phyloP scores from a whole-genome alignment of 192 early-diverging fungal genomes.

The Umbelopsis ramanniana region DNA sequence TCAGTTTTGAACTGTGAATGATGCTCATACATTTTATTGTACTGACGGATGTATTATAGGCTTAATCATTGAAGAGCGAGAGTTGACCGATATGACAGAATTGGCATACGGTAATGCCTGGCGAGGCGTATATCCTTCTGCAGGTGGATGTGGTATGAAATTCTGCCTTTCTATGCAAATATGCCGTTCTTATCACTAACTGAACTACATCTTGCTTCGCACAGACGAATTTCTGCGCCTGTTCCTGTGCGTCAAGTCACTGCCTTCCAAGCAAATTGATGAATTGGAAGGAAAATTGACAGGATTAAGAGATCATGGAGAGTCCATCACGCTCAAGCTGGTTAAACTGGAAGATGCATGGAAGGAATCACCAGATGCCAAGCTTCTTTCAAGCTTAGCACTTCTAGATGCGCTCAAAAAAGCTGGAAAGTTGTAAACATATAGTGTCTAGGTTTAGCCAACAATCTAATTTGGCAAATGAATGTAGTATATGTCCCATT shows the following conservation, averaged over 20 bases:
- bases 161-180: not conserved
- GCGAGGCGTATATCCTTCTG: conserved; percentile 69
- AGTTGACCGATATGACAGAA: conserved; percentile 70
- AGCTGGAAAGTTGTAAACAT: conserved; percentile 39
- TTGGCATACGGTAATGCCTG: conserved; percentile 51
- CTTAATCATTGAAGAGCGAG: conserved; percentile 57
- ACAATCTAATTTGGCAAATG: not conserved
- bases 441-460: not conserved
- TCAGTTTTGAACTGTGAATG: not conserved
- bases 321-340: conserved; percentile 73
- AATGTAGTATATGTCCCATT: not conserved
- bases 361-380: conserved; percentile 70
- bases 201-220: not conserved
- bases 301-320: conserved; percentile 77
- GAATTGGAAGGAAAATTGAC: conserved; percentile 64
- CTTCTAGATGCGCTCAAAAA: conserved; percentile 58
- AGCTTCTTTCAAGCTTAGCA: conserved; percentile 67
- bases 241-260: conserved; percentile 66
- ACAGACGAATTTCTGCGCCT: conserved; percentile 70
- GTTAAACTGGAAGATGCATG: conserved; percentile 69
- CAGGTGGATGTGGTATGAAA: conserved; percentile 64
- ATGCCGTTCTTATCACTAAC: not conserved
- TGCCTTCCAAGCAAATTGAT: conserved; percentile 56
- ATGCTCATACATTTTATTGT: too few species aligned
- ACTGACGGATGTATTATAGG: conserved; percentile 13